A percentile compares a stretch with the other conserved stretches of the same genome.
Conservation (phyloP, 768 basidiomycete species). For the Dendrothele bispora region DNA sequence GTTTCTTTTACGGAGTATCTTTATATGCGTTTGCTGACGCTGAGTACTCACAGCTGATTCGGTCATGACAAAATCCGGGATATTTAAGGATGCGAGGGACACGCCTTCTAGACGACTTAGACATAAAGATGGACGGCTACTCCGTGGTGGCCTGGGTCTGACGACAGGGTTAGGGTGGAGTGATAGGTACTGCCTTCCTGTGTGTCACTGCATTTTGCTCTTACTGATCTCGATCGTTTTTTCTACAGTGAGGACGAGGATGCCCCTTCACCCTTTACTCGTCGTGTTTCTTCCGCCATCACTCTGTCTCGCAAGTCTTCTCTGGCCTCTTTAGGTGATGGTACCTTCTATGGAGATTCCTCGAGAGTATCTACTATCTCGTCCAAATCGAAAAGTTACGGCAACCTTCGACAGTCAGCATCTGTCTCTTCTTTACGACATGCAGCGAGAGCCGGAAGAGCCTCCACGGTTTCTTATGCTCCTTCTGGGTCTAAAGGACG, state of each 20-base stretch:
- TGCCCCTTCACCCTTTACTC: conserved; percentile 65
- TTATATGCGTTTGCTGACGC: too few relatives aligned
- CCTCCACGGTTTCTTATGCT: neutral
- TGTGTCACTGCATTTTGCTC: conserved; percentile 9
- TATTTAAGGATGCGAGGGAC: conserved; percentile 56
- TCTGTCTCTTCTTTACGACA: conserved; percentile 1
- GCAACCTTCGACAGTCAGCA: conserved; percentile 1
- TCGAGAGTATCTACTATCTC: conserved; percentile 5
- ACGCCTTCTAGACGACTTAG: conserved; percentile 55
- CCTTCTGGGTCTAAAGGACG: neutral
- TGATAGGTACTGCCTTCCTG: conserved; percentile 51
- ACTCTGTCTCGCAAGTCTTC: conserved; percentile 50
- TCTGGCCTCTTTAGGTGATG: conserved; percentile 39
- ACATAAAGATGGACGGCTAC: conserved; percentile 59
- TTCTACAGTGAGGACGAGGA: conserved; percentile 67
- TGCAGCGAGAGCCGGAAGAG: neutral
- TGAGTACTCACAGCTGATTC: conserved; percentile 22
- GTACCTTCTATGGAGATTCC: too few relatives aligned
- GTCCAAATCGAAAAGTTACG: neutral
- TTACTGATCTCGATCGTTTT: neutral
- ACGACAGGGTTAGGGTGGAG: conserved; percentile 78
- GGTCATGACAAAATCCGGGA: conserved; percentile 35
- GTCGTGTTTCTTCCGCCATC: conserved; percentile 58
- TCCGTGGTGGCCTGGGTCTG: conserved; percentile 64
- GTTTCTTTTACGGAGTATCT: too few relatives aligned